These are phyloP conservation scores for Ettlia oleoabundans DNA, from an alignment of 139 green algal genomes.

Conservation along the genomic window DNA sequence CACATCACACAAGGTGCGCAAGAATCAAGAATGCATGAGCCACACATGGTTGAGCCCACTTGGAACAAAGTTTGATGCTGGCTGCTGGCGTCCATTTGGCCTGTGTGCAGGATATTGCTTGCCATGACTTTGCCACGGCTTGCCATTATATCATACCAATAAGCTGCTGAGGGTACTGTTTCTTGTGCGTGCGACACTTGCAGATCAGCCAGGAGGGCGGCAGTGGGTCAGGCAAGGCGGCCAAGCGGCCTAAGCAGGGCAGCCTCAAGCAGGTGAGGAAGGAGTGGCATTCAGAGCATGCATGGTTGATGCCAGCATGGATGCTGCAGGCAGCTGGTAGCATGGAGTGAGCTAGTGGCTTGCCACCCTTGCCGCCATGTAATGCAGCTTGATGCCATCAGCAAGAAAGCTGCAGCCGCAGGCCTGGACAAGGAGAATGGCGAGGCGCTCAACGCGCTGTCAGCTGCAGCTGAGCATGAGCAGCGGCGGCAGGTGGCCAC, in stretches of 20 bases:
- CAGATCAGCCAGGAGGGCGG: neutral
- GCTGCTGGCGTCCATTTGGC: no score
- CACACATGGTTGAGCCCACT: conserved; percentile 2
- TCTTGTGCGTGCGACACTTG: neutral
- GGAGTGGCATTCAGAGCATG: no score
- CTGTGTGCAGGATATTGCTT: no score
- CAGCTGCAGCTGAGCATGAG: neutral
- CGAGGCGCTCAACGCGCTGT: neutral
- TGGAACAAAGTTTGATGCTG: no score
- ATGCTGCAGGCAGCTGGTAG: no score
- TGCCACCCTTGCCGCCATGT: no score
- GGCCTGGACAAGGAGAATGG: conserved; percentile 3
- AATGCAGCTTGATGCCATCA: neutral
- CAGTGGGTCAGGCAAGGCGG: neutral
- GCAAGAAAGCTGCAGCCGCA: neutral
- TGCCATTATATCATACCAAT: no score
- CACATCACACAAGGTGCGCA: neutral
- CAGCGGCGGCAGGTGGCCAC: neutral
- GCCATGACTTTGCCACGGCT: no score
- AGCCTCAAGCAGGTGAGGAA: no score
- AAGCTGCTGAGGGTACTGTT: neutral
- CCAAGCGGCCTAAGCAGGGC: neutral
- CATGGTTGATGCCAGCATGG: no score
- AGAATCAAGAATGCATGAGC: neutral
- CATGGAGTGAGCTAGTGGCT: no score